Percentiles rank a stretch among this genome's conserved stretches.
These are phyloP conservation scores for Phytophthora aleatoria DNA, from an alignment of 352 stramenopile genomes.

Conservation along the genomic window DNA sequence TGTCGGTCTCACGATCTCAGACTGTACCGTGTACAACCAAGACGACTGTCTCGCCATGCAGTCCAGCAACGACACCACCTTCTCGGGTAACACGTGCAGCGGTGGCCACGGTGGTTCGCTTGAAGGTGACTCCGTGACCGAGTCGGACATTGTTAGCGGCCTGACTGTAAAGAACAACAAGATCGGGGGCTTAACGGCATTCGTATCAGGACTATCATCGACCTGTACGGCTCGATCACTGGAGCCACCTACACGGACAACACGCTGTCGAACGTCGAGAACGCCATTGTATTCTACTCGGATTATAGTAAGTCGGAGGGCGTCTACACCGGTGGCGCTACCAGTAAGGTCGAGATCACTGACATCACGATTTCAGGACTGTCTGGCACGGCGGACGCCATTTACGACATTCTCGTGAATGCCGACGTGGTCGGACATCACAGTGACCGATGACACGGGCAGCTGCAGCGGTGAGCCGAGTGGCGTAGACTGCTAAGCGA, in stretches of 20 bases:
- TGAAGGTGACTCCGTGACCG: not conserved
- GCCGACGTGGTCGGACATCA: not conserved
- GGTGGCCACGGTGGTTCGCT: not conserved
- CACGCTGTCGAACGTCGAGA: not conserved
- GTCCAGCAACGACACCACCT: not conserved
- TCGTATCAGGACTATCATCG: not conserved
- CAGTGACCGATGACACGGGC: not conserved
- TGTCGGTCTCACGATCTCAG: not conserved
- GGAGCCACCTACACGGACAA: not conserved
- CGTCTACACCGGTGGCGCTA: not conserved
- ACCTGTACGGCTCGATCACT: not conserved
- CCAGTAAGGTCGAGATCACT: not conserved
- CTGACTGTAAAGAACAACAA: slow-evolving; percentile 1
- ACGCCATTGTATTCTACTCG: not conserved
- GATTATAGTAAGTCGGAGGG: not conserved
- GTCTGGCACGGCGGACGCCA: not conserved
- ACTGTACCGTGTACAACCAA: not conserved
- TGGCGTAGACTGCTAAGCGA: not conserved
- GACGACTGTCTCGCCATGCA: not conserved
- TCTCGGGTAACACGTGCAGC: not conserved
- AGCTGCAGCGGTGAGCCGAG: not conserved
- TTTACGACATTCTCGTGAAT: not conserved
- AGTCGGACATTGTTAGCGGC: not conserved
- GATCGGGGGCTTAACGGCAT: not conserved
- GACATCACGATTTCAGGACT: not conserved